phyloP scores from a whole-genome alignment of 2,329 filamentous ascomycete species.

The Ophiocordyceps sinensis region DNA sequence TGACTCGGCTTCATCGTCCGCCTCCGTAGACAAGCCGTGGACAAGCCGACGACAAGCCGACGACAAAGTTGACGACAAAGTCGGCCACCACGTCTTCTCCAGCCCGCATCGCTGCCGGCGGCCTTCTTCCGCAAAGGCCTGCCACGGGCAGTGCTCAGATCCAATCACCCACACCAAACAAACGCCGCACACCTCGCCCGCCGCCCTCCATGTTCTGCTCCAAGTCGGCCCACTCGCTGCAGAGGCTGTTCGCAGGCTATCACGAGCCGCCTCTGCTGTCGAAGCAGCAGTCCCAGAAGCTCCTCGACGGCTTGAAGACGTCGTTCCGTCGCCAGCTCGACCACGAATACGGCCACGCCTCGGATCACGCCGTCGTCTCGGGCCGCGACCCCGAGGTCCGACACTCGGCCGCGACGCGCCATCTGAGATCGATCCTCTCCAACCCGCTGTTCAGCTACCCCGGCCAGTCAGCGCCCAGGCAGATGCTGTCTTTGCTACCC shows the following conservation, averaged over 20 bases:
- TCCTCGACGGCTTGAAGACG: conserved; percentile 39
- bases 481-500: conserved; percentile 2
- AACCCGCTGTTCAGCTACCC: conserved; percentile 38
- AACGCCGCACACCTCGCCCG: neutral
- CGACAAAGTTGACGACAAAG: no score
- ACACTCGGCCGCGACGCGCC: conserved; percentile 25
- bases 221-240: conserved; percentile 20
- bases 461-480: conserved; percentile 7
- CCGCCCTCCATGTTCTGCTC: conserved; percentile 20
- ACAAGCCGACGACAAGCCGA: no score
- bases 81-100: no score
- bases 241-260: conserved; percentile 24
- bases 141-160: no score
- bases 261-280: conserved; percentile 39
- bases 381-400: conserved; percentile 13
- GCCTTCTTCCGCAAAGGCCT: no score
- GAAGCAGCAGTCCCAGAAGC: conserved; percentile 34
- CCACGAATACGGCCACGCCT: conserved; percentile 35
- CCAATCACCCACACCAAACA: neutral
- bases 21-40: no score
- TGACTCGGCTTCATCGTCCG: no score
- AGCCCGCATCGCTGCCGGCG: no score
- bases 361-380: conserved; percentile 10
- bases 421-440: conserved; percentile 40
- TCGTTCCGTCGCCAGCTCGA: conserved; percentile 46